Base-by-base conservation (phyloP, 352 stramenopile genomes). In the Thraustotheca clavata region DNA sequence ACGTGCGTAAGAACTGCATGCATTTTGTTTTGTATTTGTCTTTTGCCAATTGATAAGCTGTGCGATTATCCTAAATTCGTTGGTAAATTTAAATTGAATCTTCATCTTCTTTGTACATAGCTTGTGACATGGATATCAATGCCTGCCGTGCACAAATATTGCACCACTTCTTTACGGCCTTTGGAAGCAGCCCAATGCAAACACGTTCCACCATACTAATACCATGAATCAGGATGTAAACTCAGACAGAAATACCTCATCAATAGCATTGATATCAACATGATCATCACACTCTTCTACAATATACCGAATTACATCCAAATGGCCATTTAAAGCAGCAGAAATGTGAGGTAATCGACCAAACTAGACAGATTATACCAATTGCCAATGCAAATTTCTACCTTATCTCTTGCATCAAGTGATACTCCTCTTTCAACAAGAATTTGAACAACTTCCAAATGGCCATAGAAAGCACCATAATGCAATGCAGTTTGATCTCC, bases 101-200 rank as follows among this genome's bases (percentile, higher is more conserved):
- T 38, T 52, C 14, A 24, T 11, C 36, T 29, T 36, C n/a, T 11
- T 76, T 83, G 67, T 74, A 94, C 85, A 70, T 91, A 94, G 80
- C 85, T 94, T 33, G 85, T 94, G 65, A 90, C 74, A 65, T 94
- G 83, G 41, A 94, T 86, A 62, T 94, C 85, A 46, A 94, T 94
- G 67, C 83, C 85, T 47, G 88, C 90, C 76, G 87, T 91, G 39
- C 83, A 92, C 20, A 94, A 65, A 48, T 94, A 94, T 73, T 94
- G 85, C 22, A 94, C 77, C 32, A 94, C 85, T 59, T 94, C 85
- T 62, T 92, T 94, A 1, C 85, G 72, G 16, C 85, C 85, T 46
- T 91, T 91, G 0, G 84, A 87, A 22, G 85, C 74, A 7, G 85
- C 85, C 85, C 85, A 94, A 59, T 94, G 85, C 20, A 94, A 73